Evolutionary conservation across 164 flowering plant species (phyloP), one percentile per base, ranked within the genome.

Genomic region (Litsea cubeba): DNA sequence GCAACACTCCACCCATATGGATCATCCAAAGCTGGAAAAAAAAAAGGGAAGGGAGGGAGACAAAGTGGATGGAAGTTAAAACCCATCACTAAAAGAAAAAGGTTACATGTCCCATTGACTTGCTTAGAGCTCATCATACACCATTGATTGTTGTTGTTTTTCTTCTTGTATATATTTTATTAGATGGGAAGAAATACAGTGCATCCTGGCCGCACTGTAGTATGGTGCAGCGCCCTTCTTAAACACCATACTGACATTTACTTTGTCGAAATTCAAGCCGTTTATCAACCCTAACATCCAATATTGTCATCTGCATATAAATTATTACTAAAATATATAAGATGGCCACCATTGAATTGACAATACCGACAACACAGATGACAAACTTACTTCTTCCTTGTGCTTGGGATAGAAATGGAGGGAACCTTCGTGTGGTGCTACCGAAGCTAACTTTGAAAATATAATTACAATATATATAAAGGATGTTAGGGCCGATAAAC

Each of bases 91-190:
- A 76, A 72, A 77, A 68, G 65, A 65, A 65, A 74, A 60, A 77
- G 30, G 17, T 71, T 81, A 72, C 71, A 62, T 46, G 72, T 66
- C 79, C 77, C 78, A 72, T 88, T 88, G 88, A 88, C 91, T 86
- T 87, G 84, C 71, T 69, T 71, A 71, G 76, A 58, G 50, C 87
- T 81, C 88, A 89, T 89, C 86, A 88, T 90, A 74, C 68, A 63
- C 73, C 84, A 83, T 85, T 87, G 79, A 90, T 88, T 85, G 83
- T 82, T 79, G 74, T 72, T 50, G 71, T 66, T 51, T 60, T 60
- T 62, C 26, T 30, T 23, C 63, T 5, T 60, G 24, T 18, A n/a
- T 60, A 30, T 30, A 3, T 30, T 5, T 30, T 60, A 10, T 60
- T 18, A 0, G 0, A 18, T 20, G 7, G 23, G 24, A 20, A 18